Evolutionary conservation across 106 monocot genomes (phyloP), one percentile per base, ranked within the genome.

Genomic region (Agapanthus africanus): DNA sequence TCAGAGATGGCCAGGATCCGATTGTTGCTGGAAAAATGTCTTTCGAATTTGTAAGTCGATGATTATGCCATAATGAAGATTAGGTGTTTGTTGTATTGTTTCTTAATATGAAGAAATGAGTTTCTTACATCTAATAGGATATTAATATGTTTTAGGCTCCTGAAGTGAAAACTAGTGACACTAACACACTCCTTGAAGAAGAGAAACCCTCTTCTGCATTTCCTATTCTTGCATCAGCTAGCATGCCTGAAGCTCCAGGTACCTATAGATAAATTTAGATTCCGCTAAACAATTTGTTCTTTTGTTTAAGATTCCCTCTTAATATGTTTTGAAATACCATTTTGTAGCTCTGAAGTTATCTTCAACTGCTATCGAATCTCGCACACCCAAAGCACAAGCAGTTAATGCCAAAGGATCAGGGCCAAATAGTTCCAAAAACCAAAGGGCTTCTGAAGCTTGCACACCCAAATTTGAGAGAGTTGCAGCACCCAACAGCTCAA

Each of bases 191-290:
- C 15, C n/a, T 52, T 70, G 51, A 66, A 35, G 67, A 72, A 75
- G 72, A 81, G 68, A 78, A 52, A 85, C 78, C 81, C 76, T 37
- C 80, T 31, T 80, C 80, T 59, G 69, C 57, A 37, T 70, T 76
- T 54, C 80, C 85, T 70, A 61, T 70, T 67, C 71, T 66, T 70
- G 37, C 63, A 46, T 33, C 42, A 23, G 21, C 67, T 28, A 66
- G 65, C 47, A 54, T 39, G 33, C 32, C n/a, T 26, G 21, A 33
- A 57, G 31, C 33, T 19, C n/a, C 47, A 65, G 78, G 87, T 81
- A 70, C 26, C 34, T 21, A 59, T 14, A n/a, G n/a, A n/a, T n/a
- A n/a, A 57, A 36, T 38, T 2, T 28, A 56, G 21, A 33, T 57
- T 47, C 37, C 42, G 15, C 27, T 56, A 66, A 16, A 21, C 7